Base-by-base conservation (phyloP, 352 stramenopile genomes). In the Pythium sukuiense region DNA sequence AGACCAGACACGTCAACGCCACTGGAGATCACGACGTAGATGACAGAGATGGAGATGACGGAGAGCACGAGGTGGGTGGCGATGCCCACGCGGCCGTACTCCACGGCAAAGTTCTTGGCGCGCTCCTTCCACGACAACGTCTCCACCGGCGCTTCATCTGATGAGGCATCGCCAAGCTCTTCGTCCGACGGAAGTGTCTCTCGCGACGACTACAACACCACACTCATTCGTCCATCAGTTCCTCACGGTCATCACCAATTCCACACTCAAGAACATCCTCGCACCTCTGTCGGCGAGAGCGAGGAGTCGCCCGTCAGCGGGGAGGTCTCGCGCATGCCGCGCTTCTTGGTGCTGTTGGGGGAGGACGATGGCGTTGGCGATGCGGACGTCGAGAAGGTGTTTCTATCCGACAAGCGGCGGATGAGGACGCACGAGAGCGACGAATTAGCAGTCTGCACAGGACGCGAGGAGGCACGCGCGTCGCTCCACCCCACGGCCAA, bases 31-130 rank as follows among this genome's bases (percentile, higher is more conserved):
- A 73, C 82, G 4, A 75, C 68, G 70, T 93, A 95, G 63, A 95
- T 89, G 43, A 80, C 50, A 1, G 87, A 92, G 65, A 92, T 89
- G 2, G 83, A 93, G 39, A 85, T 55, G 30, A 88, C 39, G 6
- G 87, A 95, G 26, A 95, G 72, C 70, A 89, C 80, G 39, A 88
- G 73, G 65, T 95, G 85, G 57, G 87, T 93, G 54, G 74, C 79
- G 33, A 95, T 75, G 26, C 87, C 87, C 7, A 95, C 85, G 37
- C 74, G 83, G 13, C 87, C 87, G 63, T 95, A 95, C 70, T 92
- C 85, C 57, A 89, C 76, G 16, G 83, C 84, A 63, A 95, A 95
- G 29, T 76, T 88, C 73, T 95, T 92, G 60, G 81, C 83, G 45
- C 84, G 81, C 59, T 90, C 74, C 41, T 72, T 73, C 82, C 83